Evolutionary conservation across 495 filamentous ascomycete genomes (phyloP).

Genomic region (Aspergillus homomorphus): DNA sequence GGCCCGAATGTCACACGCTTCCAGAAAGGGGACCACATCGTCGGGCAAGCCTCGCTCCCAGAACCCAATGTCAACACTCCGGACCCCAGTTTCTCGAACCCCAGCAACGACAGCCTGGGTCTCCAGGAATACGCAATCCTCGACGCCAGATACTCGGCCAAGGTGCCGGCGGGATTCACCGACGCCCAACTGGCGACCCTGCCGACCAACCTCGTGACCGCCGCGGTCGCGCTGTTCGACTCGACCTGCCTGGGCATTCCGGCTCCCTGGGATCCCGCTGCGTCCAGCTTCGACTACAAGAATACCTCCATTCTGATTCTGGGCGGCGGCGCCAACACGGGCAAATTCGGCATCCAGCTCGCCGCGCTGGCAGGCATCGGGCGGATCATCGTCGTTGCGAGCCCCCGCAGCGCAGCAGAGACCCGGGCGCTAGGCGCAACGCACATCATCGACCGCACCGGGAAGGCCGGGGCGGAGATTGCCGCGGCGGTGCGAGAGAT

Average conservation of each 20-base stretch:
- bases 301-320: constrained; percentile 25
- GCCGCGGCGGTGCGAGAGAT: constrained; percentile 22
- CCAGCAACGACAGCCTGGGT: not conserved
- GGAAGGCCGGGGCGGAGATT: constrained; percentile 20
- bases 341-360: constrained; percentile 29
- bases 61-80: too few relatives aligned
- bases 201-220: constrained; percentile 23
- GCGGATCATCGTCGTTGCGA: constrained; percentile 20
- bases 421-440: constrained; percentile 24
- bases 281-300: constrained; percentile 22
- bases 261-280: constrained; percentile 16
- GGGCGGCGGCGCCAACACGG: constrained; percentile 30
- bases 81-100: too few relatives aligned
- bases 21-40: constrained; percentile 6
- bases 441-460: constrained; percentile 29
- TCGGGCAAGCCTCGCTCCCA: constrained; percentile 2
- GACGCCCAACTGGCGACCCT: constrained; percentile 29
- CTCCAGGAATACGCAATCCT: constrained; percentile 31
- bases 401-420: not conserved
- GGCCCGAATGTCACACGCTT: constrained; percentile 19
- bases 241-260: constrained; percentile 11
- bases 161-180: constrained; percentile 23
- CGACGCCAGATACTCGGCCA: constrained; percentile 14
- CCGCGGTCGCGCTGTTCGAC: constrained; percentile 28
- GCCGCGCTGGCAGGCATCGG: constrained; percentile 27